Conservation (phyloP, 1,139 yeast species). For the Komagataea norvegica region DNA sequence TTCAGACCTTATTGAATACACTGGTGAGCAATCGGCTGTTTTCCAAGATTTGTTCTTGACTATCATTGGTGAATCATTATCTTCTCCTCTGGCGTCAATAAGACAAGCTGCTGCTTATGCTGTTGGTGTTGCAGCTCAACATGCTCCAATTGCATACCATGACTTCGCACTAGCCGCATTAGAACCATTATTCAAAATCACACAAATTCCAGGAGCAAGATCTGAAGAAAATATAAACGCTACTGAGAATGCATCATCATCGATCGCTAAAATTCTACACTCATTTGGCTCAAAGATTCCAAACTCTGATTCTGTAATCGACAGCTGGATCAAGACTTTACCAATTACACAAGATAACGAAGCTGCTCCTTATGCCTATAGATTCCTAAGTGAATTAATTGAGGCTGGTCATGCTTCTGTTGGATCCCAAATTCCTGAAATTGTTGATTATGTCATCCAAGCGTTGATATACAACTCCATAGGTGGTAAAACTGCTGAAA, state of each 20-base stretch:
- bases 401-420: constrained; percentile 65
- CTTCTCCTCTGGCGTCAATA: constrained; percentile 64
- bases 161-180: constrained; percentile 65
- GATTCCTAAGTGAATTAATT: constrained; percentile 70
- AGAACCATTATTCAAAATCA: constrained; percentile 70
- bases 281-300: constrained; percentile 54
- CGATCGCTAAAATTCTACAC: constrained; percentile 78
- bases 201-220: constrained; percentile 78
- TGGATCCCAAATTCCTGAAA: constrained; percentile 51
- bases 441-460: constrained; percentile 70
- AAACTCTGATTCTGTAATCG: constrained; percentile 56
- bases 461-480: constrained; percentile 69
- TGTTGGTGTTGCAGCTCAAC: constrained; percentile 82
- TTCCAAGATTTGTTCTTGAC: constrained; percentile 62
- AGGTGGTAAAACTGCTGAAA: constrained; percentile 64
- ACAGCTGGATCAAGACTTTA: constrained; percentile 75
- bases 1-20: constrained; percentile 74
- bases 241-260: constrained; percentile 78
- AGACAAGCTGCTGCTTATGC: constrained; percentile 87
- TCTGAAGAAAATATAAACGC: constrained; percentile 81
- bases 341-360: constrained; percentile 84
- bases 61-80: constrained; percentile 60
- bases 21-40: constrained; percentile 63
- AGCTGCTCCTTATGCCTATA: constrained; percentile 85
- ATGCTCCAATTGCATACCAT: constrained; percentile 60